Evolutionary conservation across 306 rosid species (phyloP).

Genomic region (Rosa rugosa): DNA sequence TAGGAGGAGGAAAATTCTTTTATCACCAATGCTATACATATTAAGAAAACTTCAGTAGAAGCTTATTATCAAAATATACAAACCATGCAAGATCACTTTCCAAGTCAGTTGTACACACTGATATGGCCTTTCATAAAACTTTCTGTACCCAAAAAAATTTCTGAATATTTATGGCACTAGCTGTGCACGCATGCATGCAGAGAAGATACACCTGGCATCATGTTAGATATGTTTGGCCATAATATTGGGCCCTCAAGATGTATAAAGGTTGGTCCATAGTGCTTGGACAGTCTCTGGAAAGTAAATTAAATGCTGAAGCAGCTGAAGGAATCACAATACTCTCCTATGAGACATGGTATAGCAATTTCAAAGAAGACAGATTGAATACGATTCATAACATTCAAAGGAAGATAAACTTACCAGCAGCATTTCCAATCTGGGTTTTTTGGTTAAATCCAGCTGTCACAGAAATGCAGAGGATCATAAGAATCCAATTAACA

Average conservation of each 20-base stretch:
- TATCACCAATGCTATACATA: not conserved
- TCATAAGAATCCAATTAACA: slow-evolving; percentile 91
- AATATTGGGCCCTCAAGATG: not conserved
- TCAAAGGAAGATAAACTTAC: slow-evolving; percentile 36
- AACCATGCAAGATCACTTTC: not conserved
- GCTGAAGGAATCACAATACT: not conserved
- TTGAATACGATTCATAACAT: not conserved
- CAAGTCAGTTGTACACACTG: not conserved
- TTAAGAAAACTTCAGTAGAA: not conserved
- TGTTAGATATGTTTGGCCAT: not conserved
- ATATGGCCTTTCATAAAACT: not conserved
- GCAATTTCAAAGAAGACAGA: not conserved
- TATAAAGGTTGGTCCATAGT: not conserved
- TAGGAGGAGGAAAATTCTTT: not conserved
- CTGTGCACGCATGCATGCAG: too few species aligned
- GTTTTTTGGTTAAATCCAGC: slow-evolving; percentile 87
- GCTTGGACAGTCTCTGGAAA: not conserved
- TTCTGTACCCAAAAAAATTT: not conserved
- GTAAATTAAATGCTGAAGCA: not conserved
- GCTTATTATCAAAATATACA: not conserved
- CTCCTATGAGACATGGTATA: not conserved
- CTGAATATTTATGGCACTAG: too few species aligned
- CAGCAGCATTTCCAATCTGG: slow-evolving; percentile 97
- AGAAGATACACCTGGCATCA: not conserved
- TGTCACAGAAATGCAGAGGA: slow-evolving; percentile 89